Evolutionary conservation across 2,329 filamentous ascomycete species (phyloP), one percentile per base, ranked within the genome.

Genomic region (Ustulina deusta): DNA sequence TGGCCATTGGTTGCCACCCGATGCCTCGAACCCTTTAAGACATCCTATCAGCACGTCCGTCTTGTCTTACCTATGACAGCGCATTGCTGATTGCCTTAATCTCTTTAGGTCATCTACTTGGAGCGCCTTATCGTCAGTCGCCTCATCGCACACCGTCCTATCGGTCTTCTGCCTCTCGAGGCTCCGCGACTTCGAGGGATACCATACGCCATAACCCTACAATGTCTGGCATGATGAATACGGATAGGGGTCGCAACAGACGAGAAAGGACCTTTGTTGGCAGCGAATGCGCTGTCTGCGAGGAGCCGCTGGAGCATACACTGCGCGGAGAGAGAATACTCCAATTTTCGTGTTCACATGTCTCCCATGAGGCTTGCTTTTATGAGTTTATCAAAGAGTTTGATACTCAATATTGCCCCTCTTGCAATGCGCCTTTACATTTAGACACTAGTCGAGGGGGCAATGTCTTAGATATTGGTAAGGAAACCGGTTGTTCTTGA

Each of bases 311-410:
- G 69, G 96, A 98, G 81, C 95, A 98, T 80, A 99, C 94, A 3
- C 86, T 99, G 54, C 92, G 93, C 58, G 96, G 96, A 67, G 96
- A 99, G 83, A 90, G 94, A 73, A 94, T 99, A 69, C 84, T 99
- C 61, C 96, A 98, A 79, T 96, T 99, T 76, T 97, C 94, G 6
- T 99, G 96, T 81, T 89, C 91, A n/a, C 96, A 99, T 81, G 95
- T 99, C 68, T 94, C 95, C 11, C 96, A 99, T 79, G 96, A 98
- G 80, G 96, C 95, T 40, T 99, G 96, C 81, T 98, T 99, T 79
- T 98, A 98, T 82, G 96, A 99, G 81, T 97, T 97, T 78, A 97
- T 99, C 75, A 92, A 93, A 76, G 95, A 97, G 77, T 92, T 95
- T 66, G 94, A 98, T 73, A 93, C 93, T 61, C 94, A 98, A 76